Conservation (phyloP, 2,329 filamentous ascomycete species). For the Malbranchea cinnamomea region DNA sequence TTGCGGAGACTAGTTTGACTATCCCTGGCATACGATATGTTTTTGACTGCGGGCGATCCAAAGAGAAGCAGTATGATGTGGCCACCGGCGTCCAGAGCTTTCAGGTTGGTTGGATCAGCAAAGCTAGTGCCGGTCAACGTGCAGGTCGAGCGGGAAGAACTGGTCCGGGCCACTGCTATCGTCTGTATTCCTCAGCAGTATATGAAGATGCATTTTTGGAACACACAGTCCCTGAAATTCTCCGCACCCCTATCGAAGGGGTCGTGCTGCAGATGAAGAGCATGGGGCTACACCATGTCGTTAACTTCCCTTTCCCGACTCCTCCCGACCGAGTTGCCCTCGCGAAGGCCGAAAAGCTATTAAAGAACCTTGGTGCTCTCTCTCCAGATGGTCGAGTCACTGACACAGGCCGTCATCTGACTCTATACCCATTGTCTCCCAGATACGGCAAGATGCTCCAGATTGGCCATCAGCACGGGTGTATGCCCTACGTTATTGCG, state of each 20-base stretch:
- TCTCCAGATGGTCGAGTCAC: conserved; percentile 60
- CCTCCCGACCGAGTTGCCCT: conserved; percentile 65
- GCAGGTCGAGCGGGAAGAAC: conserved; percentile 90
- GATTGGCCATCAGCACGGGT: conserved; percentile 67
- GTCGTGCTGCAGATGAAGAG: conserved; percentile 87
- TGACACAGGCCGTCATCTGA: conserved; percentile 63
- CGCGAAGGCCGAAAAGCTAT: conserved; percentile 67
- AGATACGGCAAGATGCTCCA: conserved; percentile 86
- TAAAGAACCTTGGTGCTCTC: conserved; percentile 74
- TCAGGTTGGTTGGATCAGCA: conserved; percentile 91
- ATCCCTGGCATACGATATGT: conserved; percentile 93
- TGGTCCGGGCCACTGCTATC: conserved; percentile 88
- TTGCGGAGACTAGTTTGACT: conserved; percentile 91
- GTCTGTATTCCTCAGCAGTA: conserved; percentile 85
- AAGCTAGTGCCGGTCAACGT: conserved; percentile 84
- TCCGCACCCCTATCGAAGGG: conserved; percentile 82
- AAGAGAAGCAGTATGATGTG: conserved; percentile 82
- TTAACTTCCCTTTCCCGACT: conserved; percentile 93
- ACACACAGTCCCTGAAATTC: conserved; percentile 75
- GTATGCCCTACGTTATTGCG: conserved; percentile 73
- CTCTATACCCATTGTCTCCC: conserved; percentile 77
- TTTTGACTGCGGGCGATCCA: conserved; percentile 83
- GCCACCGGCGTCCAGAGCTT: conserved; percentile 88
- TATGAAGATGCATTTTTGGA: conserved; percentile 75
- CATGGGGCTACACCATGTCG: conserved; percentile 79